Percentiles rank a stretch among this genome's conserved stretches.
These are phyloP conservation scores for Telfairia occidentalis DNA, from an alignment of 331 rosid genomes.

Conservation along the genomic window DNA sequence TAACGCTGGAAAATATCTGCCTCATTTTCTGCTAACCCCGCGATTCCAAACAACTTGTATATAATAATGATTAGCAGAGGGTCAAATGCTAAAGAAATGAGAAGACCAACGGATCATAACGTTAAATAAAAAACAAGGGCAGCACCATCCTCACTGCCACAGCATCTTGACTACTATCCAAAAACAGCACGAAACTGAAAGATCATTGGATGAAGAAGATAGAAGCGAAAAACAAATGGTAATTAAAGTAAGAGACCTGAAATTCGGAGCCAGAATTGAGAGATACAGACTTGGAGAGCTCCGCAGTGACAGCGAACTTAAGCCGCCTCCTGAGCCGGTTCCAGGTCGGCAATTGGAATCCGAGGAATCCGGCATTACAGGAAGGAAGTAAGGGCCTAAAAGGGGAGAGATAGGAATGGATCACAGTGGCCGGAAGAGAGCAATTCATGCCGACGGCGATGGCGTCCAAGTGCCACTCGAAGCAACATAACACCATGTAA, in stretches of 20 bases:
- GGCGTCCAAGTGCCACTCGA: constrained; percentile 46
- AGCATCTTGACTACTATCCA: background rate
- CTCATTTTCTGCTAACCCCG: background rate
- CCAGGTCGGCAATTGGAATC: constrained; percentile 28
- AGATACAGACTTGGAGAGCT: constrained; percentile 44
- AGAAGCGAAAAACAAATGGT: constrained; percentile 1
- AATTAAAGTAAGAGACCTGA: constrained; percentile 33
- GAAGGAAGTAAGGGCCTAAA: constrained; percentile 26
- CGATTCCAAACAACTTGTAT: background rate
- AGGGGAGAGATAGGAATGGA: constrained; percentile 24
- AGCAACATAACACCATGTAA: constrained; percentile 43
- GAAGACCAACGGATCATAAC: background rate
- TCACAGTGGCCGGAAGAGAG: constrained; percentile 18
- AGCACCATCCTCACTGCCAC: background rate
- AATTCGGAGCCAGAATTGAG: constrained; percentile 45
- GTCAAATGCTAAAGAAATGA: background rate
- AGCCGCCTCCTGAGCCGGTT: constrained; percentile 29
- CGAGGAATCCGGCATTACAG: constrained; percentile 17
- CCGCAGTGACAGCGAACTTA: constrained; percentile 53
- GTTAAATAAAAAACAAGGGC: background rate
- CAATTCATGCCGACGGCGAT: constrained; percentile 40
- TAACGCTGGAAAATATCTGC: no score
- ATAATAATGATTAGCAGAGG: background rate
- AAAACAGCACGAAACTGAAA: background rate
- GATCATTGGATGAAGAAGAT: no score